Base-by-base conservation (phyloP, 2,329 filamentous ascomycete species). In the Penicillium aurantiogriseum region DNA sequence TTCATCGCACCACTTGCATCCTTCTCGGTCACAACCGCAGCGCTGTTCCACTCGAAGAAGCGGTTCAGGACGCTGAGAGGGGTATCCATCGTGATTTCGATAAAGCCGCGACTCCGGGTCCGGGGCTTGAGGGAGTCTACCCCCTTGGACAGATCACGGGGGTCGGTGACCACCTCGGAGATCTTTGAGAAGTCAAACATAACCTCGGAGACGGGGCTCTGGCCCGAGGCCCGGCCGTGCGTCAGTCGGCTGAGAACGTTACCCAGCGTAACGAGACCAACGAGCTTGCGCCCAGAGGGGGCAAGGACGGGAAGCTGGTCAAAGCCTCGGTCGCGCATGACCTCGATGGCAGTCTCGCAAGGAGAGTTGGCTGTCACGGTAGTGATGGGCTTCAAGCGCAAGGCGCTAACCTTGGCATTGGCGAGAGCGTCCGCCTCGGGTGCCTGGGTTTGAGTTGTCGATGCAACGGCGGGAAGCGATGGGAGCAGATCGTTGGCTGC, bases 21-120 rank as follows among this genome's bases (percentile, higher is more conserved):
- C 40, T 85, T 83, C 74, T 97, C 92, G 0, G 93, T 99, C 3
- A 99, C 91, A 48, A 99, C 87, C 0, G 94, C 94, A 0, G 94
- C 93, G 66, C 90, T 94, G 77, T 99, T 97, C 92, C 94, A 97
- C 78, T 97, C 92, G 64, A 97, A 91, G 78, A 99, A 99, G 69
- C 90, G 87, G 80, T 91, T 93, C 53, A 99, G 82, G 44, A 89
- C 88, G 46, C 84, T 85, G 39, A 99, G 81, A 3, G 89, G 89
- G 1, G 94, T 99, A 64, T 97, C 90, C 72, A 89, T 81, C 7
- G 94, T 97, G 71, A 99, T 96, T 77, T 97, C 90, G 50, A 97
- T 89, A 76, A 96, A 99, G 71, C 89, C 87, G 57, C 87, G 82
- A 23, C 75, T 71, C 74, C 85, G 84, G 64, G 73, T 70, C 13